Conservation (phyloP, 2,329 filamentous ascomycete genomes). For the Trichophyton simii region DNA sequence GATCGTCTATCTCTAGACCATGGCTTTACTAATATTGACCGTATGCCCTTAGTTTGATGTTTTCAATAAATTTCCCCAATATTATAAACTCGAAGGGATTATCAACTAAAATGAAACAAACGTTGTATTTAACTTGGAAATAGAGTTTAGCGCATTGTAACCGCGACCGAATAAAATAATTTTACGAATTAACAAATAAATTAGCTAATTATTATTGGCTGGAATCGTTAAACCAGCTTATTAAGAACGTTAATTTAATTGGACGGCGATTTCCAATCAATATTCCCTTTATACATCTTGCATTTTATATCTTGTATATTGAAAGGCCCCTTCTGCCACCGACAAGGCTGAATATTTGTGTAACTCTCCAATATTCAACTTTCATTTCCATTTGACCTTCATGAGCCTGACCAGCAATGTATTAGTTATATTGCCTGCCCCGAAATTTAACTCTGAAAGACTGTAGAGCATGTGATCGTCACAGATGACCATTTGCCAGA, state of each 20-base stretch:
- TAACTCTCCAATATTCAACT: neutral
- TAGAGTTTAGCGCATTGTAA: too few relatives aligned
- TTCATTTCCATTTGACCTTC: neutral
- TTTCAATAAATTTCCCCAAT: too few relatives aligned
- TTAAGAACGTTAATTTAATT: neutral
- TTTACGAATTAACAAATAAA: too few relatives aligned
- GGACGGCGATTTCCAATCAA: neutral
- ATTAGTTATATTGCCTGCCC: neutral
- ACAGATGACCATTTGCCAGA: neutral
- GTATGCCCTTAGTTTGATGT: too few relatives aligned
- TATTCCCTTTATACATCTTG: neutral
- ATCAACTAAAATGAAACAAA: too few relatives aligned
- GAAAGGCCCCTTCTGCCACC: neutral
- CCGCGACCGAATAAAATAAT: too few relatives aligned
- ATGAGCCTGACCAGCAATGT: neutral
- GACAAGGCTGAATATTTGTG: neutral
- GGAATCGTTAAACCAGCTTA: too few relatives aligned
- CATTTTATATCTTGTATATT: neutral
- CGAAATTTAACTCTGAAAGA: neutral
- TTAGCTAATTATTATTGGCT: too few relatives aligned
- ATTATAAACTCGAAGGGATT: too few relatives aligned
- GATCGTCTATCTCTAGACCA: too few relatives aligned
- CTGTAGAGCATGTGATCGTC: neutral
- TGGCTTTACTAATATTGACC: too few relatives aligned
- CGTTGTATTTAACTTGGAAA: too few relatives aligned